These are phyloP conservation scores for Batrachochytrium dendrobatidis DNA, from an alignment of 371 early-diverging fungal species.

Conservation along the genomic window DNA sequence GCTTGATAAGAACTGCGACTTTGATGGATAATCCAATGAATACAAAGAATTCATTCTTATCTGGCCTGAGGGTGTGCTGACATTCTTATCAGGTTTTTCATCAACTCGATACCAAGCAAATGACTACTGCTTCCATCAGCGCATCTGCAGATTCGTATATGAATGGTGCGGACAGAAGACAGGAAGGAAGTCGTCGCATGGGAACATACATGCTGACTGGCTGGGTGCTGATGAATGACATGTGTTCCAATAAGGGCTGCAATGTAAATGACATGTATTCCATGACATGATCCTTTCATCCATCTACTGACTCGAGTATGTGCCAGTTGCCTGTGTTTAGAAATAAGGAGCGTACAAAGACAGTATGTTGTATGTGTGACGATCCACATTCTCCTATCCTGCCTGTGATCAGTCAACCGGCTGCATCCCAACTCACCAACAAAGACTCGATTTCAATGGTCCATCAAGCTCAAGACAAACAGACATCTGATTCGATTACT, in stretches of 20 bases:
- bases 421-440: too few relatives aligned
- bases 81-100: neutral
- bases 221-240: conserved; percentile 62
- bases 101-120: neutral
- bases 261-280: neutral
- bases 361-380: conserved; percentile 2
- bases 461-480: too few relatives aligned
- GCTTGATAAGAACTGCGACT: too few relatives aligned
- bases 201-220: conserved; percentile 43
- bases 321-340: neutral
- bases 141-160: too few relatives aligned
- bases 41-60: too few relatives aligned
- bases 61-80: too few relatives aligned
- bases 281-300: neutral
- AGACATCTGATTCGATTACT: too few relatives aligned
- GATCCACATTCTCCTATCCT: neutral
- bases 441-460: too few relatives aligned
- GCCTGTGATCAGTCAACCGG: neutral
- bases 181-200: neutral
- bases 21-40: too few relatives aligned
- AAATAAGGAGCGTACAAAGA: neutral
- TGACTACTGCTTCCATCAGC: too few relatives aligned
- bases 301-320: neutral
- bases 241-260: conserved; percentile 44
- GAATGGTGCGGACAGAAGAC: too few relatives aligned